Conservation (phyloP, 352 stramenopile species). For the Globisporangium radiosum region DNA sequence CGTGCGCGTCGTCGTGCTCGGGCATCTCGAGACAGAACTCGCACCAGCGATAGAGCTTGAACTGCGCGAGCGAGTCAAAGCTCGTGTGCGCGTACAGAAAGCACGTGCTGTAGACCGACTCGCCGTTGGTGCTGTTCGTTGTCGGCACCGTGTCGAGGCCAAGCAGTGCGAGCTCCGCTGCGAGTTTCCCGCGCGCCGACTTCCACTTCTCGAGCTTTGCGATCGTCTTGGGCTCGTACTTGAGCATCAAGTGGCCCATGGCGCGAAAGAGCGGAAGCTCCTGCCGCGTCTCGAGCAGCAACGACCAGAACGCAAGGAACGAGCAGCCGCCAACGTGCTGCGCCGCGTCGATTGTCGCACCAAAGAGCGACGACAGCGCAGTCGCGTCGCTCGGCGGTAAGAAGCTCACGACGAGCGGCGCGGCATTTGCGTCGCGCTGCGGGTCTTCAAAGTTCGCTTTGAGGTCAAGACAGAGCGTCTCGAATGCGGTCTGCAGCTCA, state of each 20-base stretch:
- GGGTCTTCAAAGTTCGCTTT: conserved; percentile 24
- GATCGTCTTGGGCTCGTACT: conserved; percentile 71
- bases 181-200: conserved; percentile 49
- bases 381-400: conserved; percentile 37
- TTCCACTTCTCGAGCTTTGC: conserved; percentile 79
- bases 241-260: conserved; percentile 64
- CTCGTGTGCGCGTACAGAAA: conserved; percentile 38
- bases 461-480: conserved; percentile 27
- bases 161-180: conserved; percentile 28
- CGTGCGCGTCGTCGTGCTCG: conserved; percentile 37
- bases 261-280: conserved; percentile 59
- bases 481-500: conserved; percentile 30
- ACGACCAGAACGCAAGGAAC: conserved; percentile 51
- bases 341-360: conserved; percentile 42
- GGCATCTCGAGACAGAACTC: conserved; percentile 56
- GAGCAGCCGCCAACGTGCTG: conserved; percentile 67
- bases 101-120: conserved; percentile 14
- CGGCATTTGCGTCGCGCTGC: conserved; percentile 24
- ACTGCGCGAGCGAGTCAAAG: conserved; percentile 54
- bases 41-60: conserved; percentile 64
- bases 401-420: conserved; percentile 53
- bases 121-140: neutral
- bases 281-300: conserved; percentile 73
- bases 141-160: conserved; percentile 20
- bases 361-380: conserved; percentile 62